Conservation (phyloP, 768 basidiomycete genomes). For the Tulasnella sp. region DNA sequence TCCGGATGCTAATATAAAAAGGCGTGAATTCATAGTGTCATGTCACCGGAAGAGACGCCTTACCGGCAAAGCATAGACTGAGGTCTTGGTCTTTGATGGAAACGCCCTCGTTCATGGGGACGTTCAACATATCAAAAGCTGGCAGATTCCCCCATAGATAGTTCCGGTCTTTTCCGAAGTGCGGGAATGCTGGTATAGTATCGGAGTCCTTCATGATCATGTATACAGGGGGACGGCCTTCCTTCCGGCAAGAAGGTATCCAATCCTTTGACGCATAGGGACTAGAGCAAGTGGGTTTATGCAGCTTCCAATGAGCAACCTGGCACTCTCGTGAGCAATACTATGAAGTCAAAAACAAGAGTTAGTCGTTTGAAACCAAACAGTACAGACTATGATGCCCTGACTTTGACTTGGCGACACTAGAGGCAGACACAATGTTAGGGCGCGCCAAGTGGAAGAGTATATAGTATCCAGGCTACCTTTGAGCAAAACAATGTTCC, state of each 20-base stretch:
- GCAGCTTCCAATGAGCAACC: constrained; percentile 42
- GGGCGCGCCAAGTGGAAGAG: background rate
- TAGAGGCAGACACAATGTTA: background rate
- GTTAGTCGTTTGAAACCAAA: background rate
- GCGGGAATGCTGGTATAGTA: constrained; percentile 14
- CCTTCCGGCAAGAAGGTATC: background rate
- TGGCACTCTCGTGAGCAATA: constrained; percentile 41
- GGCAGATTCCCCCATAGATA: constrained; percentile 40
- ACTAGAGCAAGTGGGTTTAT: constrained; percentile 42
- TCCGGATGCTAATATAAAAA: constrained; percentile 44
- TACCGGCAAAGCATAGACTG: constrained; percentile 19
- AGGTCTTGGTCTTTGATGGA: constrained; percentile 1
- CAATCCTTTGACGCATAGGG: constrained; percentile 12
- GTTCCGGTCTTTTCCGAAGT: background rate
- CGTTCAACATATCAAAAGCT: constrained; percentile 40
- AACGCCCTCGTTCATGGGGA: constrained; percentile 34
- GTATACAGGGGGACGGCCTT: background rate
- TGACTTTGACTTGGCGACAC: constrained; percentile 8
- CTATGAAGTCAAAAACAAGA: background rate
- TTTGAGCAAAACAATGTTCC: background rate
- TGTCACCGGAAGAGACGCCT: background rate
- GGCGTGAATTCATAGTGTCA: constrained; percentile 11
- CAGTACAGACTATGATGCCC: background rate
- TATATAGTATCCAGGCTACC: background rate
- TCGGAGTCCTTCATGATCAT: background rate